Evolutionary conservation across 345 rosid species (phyloP).

Genomic region (Eucalyptus erythrocorys): DNA sequence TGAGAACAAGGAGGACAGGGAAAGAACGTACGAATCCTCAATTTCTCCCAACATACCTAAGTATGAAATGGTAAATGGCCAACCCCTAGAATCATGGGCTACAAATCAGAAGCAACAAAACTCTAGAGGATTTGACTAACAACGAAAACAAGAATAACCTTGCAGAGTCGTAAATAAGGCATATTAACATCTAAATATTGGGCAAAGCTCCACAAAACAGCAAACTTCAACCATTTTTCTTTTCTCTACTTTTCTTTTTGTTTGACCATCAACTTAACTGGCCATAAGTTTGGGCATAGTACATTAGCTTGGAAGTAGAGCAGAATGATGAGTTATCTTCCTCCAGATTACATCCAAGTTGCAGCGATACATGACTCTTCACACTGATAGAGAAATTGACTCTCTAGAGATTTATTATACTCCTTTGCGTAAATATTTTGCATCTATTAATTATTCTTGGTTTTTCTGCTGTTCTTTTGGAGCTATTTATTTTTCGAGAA

Average conservation of each 20-base stretch:
- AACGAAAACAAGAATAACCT: not conserved
- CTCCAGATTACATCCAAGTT: not conserved
- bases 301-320: not conserved
- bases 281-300: not conserved
- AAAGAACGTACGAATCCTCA: not conserved
- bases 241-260: not conserved
- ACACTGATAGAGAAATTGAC: not conserved
- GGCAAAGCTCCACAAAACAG: not conserved
- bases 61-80: not conserved
- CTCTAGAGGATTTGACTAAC: not conserved
- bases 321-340: not conserved
- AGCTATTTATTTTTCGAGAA: not conserved
- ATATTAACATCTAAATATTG: not conserved
- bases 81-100: not conserved
- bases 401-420: not conserved
- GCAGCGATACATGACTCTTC: not conserved
- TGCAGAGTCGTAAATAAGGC: not conserved
- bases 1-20: not conserved
- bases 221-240: not conserved
- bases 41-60: not conserved
- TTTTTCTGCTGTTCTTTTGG: not conserved
- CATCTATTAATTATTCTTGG: not conserved
- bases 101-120: not conserved
- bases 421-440: accelerated
- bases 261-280: not conserved